These are phyloP conservation scores for Baudoinia panamericana DNA, from an alignment of 495 filamentous ascomycete species.

Conservation along the genomic window DNA sequence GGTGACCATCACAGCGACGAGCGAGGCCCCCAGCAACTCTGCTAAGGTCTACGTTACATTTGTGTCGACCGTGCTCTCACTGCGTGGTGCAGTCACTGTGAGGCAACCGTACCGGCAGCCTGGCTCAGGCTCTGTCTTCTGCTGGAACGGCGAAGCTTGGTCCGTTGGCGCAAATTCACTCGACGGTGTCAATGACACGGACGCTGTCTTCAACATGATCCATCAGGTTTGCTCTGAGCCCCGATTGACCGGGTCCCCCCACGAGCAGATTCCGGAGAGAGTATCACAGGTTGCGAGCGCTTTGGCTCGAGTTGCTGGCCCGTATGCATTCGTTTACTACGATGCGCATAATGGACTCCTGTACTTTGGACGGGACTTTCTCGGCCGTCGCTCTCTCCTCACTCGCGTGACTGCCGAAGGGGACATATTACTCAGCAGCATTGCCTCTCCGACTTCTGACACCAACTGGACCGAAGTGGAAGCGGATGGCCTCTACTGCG, in stretches of 20 bases:
- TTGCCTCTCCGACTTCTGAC: conserved; percentile 44
- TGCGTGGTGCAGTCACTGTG: conserved; percentile 61
- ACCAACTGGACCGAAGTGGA: conserved; percentile 63
- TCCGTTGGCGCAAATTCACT: conserved; percentile 40
- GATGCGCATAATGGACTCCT: conserved; percentile 47
- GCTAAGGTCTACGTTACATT: too few species aligned
- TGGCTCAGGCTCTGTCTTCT: conserved; percentile 55
- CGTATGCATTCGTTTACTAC: conserved; percentile 85
- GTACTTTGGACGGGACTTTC: conserved; percentile 71
- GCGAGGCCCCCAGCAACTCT: too few species aligned
- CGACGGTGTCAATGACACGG: conserved; percentile 62
- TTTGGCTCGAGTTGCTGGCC: conserved; percentile 50
- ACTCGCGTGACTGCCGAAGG: conserved; percentile 33
- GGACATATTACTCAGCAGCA: conserved; percentile 57
- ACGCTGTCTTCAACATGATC: conserved; percentile 27
- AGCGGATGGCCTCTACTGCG: conserved; percentile 60
- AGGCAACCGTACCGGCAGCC: conserved; percentile 58
- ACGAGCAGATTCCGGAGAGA: not conserved
- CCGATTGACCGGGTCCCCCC: not conserved
- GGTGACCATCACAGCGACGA: not conserved
- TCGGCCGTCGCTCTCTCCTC: conserved; percentile 76
- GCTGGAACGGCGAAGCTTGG: conserved; percentile 99
- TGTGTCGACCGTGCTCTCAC: conserved; percentile 70
- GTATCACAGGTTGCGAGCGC: conserved; percentile 1
- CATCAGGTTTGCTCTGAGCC: not conserved